Percentiles rank a stretch among this genome's conserved stretches.
Conservation (phyloP, 139 green algal genomes). For the Picochlorum sp. region DNA sequence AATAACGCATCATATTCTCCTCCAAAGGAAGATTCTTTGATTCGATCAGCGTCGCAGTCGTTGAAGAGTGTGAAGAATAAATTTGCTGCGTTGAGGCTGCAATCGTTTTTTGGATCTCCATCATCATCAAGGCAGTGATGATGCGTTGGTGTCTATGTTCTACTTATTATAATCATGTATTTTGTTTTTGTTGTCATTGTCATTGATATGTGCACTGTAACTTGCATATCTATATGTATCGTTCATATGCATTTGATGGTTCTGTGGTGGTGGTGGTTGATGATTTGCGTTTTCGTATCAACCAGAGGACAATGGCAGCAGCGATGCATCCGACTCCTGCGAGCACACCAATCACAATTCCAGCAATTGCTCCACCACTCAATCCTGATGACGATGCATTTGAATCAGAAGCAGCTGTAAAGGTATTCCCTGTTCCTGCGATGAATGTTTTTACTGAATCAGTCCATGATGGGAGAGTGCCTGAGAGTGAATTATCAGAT, state of each 20-base stretch:
- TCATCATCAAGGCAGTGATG: neutral
- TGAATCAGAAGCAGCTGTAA: neutral
- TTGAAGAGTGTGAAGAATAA: conserved; percentile 15
- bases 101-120: conserved; percentile 19
- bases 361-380: conserved; percentile 10
- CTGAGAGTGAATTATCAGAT: no score
- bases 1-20: neutral
- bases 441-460: neutral
- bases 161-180: no score
- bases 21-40: neutral
- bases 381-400: neutral
- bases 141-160: neutral
- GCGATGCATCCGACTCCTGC: neutral
- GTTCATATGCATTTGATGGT: no score
- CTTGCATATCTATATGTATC: no score
- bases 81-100: conserved; percentile 8
- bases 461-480: neutral
- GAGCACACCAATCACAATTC: neutral
- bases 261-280: no score
- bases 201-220: no score
- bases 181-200: no score
- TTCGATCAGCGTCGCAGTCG: conserved; percentile 7
- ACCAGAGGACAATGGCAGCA: no score
- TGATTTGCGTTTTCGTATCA: no score
- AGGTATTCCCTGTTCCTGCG: neutral